Evolutionary conservation across 768 basidiomycete genomes (phyloP).

Genomic region (Rhodotorula graminis): DNA sequence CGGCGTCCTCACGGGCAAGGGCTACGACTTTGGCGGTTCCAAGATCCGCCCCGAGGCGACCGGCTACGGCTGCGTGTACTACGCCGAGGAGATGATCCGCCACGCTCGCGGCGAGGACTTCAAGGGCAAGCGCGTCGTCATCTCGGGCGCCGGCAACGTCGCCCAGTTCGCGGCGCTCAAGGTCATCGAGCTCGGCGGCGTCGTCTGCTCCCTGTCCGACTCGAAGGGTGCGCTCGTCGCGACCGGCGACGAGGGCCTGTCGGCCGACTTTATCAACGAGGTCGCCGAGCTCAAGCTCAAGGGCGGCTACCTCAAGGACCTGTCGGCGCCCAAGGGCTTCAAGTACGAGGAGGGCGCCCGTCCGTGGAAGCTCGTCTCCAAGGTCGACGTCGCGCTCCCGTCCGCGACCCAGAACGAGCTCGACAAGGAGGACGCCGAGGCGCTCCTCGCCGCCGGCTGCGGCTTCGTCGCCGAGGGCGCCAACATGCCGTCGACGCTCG

Average conservation of each 20-base stretch:
- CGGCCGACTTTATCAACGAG: slow-evolving; percentile 55
- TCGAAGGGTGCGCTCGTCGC: slow-evolving; percentile 65
- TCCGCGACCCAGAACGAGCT: slow-evolving; percentile 63
- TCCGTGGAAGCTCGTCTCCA: slow-evolving; percentile 63
- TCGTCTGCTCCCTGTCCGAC: slow-evolving; percentile 67
- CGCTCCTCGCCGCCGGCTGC: slow-evolving; percentile 63
- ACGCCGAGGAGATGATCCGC: slow-evolving; percentile 60
- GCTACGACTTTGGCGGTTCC: slow-evolving; percentile 49
- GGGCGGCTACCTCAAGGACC: slow-evolving; percentile 41
- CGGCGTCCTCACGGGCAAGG: slow-evolving; percentile 56
- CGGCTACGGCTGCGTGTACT: slow-evolving; percentile 59
- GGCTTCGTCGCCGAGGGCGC: slow-evolving; percentile 66
- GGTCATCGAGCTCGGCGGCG: slow-evolving; percentile 69
- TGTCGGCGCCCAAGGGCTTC: slow-evolving; percentile 25
- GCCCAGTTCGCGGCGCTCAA: slow-evolving; percentile 68
- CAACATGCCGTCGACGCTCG: slow-evolving; percentile 59
- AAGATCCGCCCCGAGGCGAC: slow-evolving; percentile 66
- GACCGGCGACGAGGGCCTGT: slow-evolving; percentile 53
- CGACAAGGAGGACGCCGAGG: slow-evolving; percentile 63
- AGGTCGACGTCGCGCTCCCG: slow-evolving; percentile 48
- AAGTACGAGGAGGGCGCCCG: slow-evolving; percentile 52
- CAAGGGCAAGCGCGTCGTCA: slow-evolving; percentile 51
- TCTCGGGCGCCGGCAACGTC: slow-evolving; percentile 65
- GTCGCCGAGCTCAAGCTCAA: slow-evolving; percentile 58
- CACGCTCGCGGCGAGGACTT: slow-evolving; percentile 58